Conservation (phyloP, 495 filamentous ascomycete species). For the Apodospora peruviana region DNA sequence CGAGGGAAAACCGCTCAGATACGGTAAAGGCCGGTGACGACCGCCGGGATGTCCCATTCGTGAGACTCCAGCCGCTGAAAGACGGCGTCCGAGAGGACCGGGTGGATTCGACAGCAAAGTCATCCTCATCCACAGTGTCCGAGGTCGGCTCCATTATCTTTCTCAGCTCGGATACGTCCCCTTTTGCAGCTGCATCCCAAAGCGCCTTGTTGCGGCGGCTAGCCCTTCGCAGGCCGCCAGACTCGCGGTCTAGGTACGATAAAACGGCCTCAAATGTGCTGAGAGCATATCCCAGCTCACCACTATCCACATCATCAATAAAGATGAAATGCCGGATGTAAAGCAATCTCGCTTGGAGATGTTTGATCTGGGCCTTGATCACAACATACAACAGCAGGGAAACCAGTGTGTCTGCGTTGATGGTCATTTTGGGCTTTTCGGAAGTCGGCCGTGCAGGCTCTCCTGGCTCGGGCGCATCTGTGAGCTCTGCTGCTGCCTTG, state of each 20-base stretch:
- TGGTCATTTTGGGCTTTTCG: slow-evolving; percentile 58
- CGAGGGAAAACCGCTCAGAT: slow-evolving; percentile 43
- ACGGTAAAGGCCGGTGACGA: slow-evolving; percentile 39
- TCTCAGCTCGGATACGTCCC: slow-evolving; percentile 68
- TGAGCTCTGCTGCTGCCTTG: slow-evolving; percentile 68
- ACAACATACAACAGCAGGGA: slow-evolving; percentile 89
- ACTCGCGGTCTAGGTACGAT: slow-evolving; percentile 81
- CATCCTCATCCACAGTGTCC: slow-evolving; percentile 37
- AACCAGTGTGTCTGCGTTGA: slow-evolving; percentile 94
- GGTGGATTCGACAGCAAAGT: slow-evolving; percentile 24
- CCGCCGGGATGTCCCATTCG: slow-evolving; percentile 39
- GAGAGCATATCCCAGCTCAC: slow-evolving; percentile 93
- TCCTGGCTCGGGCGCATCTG: slow-evolving; percentile 32
- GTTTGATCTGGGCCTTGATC: slow-evolving; percentile 82
- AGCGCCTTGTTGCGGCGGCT: slow-evolving; percentile 80
- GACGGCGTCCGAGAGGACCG: slow-evolving; percentile 34
- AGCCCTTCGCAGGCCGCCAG: slow-evolving; percentile 71
- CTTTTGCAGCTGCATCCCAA: slow-evolving; percentile 78
- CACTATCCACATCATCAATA: slow-evolving; percentile 93
- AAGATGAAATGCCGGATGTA: slow-evolving; percentile 98
- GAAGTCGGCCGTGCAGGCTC: slow-evolving; percentile 15
- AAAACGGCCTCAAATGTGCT: slow-evolving; percentile 96
- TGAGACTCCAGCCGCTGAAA: slow-evolving; percentile 34
- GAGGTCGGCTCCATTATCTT: slow-evolving; percentile 67
- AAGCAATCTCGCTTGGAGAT: slow-evolving; percentile 78